Percentiles rank a stretch among this genome's conserved stretches.
Conservation (phyloP, 768 basidiomycete species). For the Nevesoporus exiguus region DNA sequence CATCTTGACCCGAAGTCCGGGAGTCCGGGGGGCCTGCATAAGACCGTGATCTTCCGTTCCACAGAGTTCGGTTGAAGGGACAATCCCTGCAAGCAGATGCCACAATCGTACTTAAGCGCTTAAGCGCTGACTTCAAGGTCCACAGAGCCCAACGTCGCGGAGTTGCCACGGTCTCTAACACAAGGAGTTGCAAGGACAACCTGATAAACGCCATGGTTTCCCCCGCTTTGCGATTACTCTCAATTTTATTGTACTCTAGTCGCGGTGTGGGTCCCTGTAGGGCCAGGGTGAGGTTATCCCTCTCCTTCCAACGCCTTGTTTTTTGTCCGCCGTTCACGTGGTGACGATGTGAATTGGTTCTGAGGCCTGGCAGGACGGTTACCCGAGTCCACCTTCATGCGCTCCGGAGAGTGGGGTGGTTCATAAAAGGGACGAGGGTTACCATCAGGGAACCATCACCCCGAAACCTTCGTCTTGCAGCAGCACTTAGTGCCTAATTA, state of each 20-base stretch:
- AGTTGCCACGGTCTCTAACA: slow-evolving; percentile 5
- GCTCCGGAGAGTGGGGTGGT: background rate
- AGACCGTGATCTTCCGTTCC: background rate
- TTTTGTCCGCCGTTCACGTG: slow-evolving; percentile 10
- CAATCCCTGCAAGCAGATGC: background rate
- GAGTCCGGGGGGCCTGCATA: too few relatives aligned
- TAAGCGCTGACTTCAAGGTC: background rate
- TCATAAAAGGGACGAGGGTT: slow-evolving; percentile 17
- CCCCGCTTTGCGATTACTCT: background rate
- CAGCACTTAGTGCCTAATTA: background rate
- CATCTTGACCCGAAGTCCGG: too few relatives aligned
- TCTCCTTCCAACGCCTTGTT: slow-evolving; percentile 8
- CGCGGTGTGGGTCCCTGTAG: slow-evolving; percentile 23
- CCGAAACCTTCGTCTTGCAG: background rate
- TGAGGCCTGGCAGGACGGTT: background rate
- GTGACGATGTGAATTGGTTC: slow-evolving; percentile 13
- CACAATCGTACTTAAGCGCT: background rate
- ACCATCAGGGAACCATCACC: background rate
- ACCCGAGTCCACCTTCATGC: slow-evolving; percentile 3
- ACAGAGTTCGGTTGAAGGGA: background rate
- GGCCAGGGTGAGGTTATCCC: slow-evolving; percentile 4
- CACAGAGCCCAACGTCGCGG: background rate
- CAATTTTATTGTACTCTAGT: slow-evolving; percentile 17
- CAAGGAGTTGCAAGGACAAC: slow-evolving; percentile 14
- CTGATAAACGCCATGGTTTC: background rate